Base-by-base conservation (phyloP, 306 rosid genomes). In the Prosopis cineraria region DNA sequence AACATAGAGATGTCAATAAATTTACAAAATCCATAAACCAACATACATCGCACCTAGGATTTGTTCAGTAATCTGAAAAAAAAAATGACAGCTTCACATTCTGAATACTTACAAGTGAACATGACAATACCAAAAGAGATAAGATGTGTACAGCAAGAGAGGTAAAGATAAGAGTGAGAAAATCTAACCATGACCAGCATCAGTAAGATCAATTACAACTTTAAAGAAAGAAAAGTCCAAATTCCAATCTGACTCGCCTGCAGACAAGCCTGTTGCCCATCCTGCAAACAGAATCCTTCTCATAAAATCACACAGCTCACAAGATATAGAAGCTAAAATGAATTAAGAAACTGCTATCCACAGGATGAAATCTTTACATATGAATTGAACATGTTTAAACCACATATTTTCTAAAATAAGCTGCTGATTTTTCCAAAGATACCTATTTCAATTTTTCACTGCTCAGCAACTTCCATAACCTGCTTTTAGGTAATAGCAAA, bases 221-320 rank as follows among this genome's bases (percentile, higher is more conserved):
- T 82, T 82, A 83, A 94, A 94, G 89, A 94, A 94, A 81, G 97
- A 39, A 71, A 85, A 89, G 4, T 92, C 93, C 79, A 79, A 76
- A 66, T 84, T 78, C 76, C 84, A 83, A 48, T 89, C 93, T 17
- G 86, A 60, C 88, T 93, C 97, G 45, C 96, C 91, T 0, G 98
- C 98, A 80, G 86, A 85, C 84, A 95, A 87, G 66, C 90, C 69
- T 1, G 94, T 93, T 43, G 99, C 98, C 99, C 99, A 95, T 68
- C 99, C 99, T 95, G 93, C 83, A 87, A 62, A 65, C 31, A 27
- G 50, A 30, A 56, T 65, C 41, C 1, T 78, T 74, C 27, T 64
- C 31, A 40, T 62, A 53, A 76, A 79, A 82, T 52, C 70, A 69
- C 76, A 66, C 40, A 44, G 37, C 60, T 44, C 72, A 58, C 20